Evolutionary conservation across 2,329 filamentous ascomycete species (phyloP), one percentile per base, ranked within the genome.

Genomic region (Xylariomycetidae sp.): DNA sequence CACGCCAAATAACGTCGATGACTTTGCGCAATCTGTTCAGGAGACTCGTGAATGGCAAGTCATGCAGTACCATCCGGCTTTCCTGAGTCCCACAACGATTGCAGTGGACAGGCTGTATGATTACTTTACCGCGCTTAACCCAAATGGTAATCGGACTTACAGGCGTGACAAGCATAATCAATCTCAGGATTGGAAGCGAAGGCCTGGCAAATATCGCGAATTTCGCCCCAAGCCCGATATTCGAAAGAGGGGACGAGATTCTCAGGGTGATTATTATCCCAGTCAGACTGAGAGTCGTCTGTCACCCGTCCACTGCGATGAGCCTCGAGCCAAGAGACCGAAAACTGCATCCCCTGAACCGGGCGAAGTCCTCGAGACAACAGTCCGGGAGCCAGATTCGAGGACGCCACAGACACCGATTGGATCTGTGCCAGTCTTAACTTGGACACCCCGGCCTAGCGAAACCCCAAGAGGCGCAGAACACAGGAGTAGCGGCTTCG

Each of bases 1-100:
- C 16, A 57, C 48, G 6, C 31, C 44, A 12, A 36, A 36, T 5
- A 58, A 57, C 27, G 37, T 57, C 1, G 55, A 58, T 25, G 54
- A 57, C 23, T 58, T 57, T 27, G 43, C 54, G 2, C 36, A 50
- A 33, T 50, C 46, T 26, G 36, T 57, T 28, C 50, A 54, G 12
- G 48, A 58, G 25, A 57, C 54, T 7, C 47, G 50, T 30, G 46
- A 50, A 31, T 58, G 55, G 55, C 43, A 49, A 10, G 32, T 46
- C 11, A 45, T 55, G 41, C 47, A 53, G 25, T 36, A 55, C 25
- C 53, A 57, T 36, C 51, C 52, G 10, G 23, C 39, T 5, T 55
- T 57, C 31, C 29, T 53, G 12, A 38, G 50, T 11, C 41, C 45
- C 11, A 36, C 12, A n/a, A 45, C 45, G 25, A 36, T 47, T n/a